Evolutionary conservation across 257 asterid genomes (phyloP), one percentile per base, ranked within the genome.

Genomic region (Ilex asprella): DNA sequence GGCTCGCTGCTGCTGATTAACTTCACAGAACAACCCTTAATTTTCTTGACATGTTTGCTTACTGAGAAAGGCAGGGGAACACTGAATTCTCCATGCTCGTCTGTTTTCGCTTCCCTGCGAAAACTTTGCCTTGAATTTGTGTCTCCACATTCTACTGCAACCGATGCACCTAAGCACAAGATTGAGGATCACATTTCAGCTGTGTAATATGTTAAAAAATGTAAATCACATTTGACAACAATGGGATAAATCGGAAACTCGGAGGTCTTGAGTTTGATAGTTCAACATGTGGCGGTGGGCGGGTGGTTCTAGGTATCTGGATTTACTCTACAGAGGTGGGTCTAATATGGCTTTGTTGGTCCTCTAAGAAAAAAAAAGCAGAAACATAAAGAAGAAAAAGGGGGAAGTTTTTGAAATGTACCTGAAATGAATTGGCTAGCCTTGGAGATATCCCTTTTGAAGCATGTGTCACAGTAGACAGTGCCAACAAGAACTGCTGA

Each of bases 391-490:
- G 3, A 49, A 21, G 21, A 16, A 15, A 12, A 3, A 6, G 9
- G 32, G 39, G 31, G 47, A 35, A 62, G 61, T 53, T 47, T 11
- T 2, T 39, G 16, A 58, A 44, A 49, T 16, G 58, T 56, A 81
- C 98, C 98, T 84, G 87, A 31, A 74, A 91, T 82, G 76, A 82
- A 85, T 81, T 71, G 92, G 77, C 67, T 70, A 39, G 74, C 47
- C 52, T 64, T 55, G 60, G 83, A 54, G 76, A 72, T 75, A 65
- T 73, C 72, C 54, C 65, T 86, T 29, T 69, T 82, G 79, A 80
- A 84, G 55, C 96, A 88, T 7, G 93, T 78, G 56, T 82, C 85
- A 59, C 96, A 88, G 62, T 73, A 86, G 65, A 88, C 96, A 12
- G 85, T 82, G 58, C 96, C 96, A 14, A 88, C 79, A 39, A 88